Percentiles rank a stretch among this genome's conserved stretches.
Conservation (phyloP, 148 eudicot species). For the Nepenthes gracilis region DNA sequence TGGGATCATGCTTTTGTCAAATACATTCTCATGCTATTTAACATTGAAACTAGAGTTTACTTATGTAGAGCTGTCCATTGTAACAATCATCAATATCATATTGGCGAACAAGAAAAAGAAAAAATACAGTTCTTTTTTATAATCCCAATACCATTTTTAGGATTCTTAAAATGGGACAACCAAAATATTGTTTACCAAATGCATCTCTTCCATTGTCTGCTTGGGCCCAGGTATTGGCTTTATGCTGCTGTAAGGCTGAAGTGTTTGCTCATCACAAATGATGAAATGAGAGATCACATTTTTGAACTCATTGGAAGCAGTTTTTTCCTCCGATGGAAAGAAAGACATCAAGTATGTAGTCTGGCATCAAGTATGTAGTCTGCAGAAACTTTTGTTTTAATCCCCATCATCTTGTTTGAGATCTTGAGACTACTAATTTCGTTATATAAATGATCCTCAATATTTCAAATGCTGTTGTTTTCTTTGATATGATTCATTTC, state of each 20-base stretch:
- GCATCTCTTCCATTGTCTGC: background rate
- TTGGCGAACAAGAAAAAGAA: too few relatives aligned
- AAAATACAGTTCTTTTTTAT: background rate
- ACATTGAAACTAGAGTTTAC: too few relatives aligned
- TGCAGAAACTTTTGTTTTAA: background rate
- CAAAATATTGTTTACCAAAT: too few relatives aligned
- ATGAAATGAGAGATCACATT: constrained; percentile 98
- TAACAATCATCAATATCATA: too few relatives aligned
- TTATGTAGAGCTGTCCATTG: too few relatives aligned
- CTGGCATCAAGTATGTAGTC: constrained; percentile 61
- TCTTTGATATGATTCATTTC: too few relatives aligned
- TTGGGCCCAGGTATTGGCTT: constrained; percentile 77
- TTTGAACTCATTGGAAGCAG: constrained; percentile 89
- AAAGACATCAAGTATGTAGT: constrained; percentile 75
- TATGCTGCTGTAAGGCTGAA: constrained; percentile 87
- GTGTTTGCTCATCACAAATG: constrained; percentile 91
- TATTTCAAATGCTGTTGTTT: too few relatives aligned
- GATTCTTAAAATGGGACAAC: too few relatives aligned
- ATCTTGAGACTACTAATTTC: background rate
- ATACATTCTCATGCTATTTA: too few relatives aligned
- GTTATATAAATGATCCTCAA: too few relatives aligned
- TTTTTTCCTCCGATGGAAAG: constrained; percentile 86
- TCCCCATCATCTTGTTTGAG: background rate
- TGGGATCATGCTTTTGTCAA: too few relatives aligned
- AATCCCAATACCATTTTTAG: too few relatives aligned